These are phyloP conservation scores for Fonsecaea monophora DNA, from an alignment of 2,329 filamentous ascomycete genomes.

Conservation along the genomic window DNA sequence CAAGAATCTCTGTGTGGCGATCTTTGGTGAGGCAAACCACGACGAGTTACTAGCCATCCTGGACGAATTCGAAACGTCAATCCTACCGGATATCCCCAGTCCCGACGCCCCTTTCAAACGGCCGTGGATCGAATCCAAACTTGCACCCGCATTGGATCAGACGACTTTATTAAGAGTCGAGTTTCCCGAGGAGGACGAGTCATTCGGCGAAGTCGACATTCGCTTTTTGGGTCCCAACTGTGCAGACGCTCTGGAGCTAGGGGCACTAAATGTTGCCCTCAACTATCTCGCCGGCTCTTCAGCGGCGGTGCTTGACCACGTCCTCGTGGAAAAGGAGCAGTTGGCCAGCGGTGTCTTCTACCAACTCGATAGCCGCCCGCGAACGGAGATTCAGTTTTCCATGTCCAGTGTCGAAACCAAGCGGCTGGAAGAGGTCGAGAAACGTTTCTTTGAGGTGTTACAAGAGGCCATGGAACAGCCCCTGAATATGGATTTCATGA, in stretches of 20 bases:
- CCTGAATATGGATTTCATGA: slow-evolving; percentile 87
- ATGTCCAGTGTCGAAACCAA: slow-evolving; percentile 86
- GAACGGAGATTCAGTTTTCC: slow-evolving; percentile 83
- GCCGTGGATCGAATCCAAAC: slow-evolving; percentile 89
- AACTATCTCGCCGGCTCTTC: slow-evolving; percentile 92
- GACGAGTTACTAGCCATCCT: slow-evolving; percentile 78
- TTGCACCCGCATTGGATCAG: slow-evolving; percentile 73
- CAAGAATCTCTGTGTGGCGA: slow-evolving; percentile 87
- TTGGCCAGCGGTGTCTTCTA: slow-evolving; percentile 85
- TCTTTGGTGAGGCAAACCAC: slow-evolving; percentile 92
- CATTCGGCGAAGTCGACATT: slow-evolving; percentile 84
- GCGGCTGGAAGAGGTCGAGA: slow-evolving; percentile 82
- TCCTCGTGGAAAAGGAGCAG: slow-evolving; percentile 90
- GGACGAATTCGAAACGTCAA: slow-evolving; percentile 85
- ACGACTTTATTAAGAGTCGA: slow-evolving; percentile 79
- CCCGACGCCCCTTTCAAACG: slow-evolving; percentile 77
- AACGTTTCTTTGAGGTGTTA: slow-evolving; percentile 82
- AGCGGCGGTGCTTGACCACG: slow-evolving; percentile 88
- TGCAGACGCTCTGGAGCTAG: slow-evolving; percentile 70
- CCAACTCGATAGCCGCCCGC: slow-evolving; percentile 78
- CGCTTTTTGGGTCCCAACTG: slow-evolving; percentile 86
- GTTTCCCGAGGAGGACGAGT: slow-evolving; percentile 97
- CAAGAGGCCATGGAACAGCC: slow-evolving; percentile 79
- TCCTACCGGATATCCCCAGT: slow-evolving; percentile 79
- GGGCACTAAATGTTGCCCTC: slow-evolving; percentile 79